Evolutionary conservation across 345 rosid species (phyloP).

Genomic region (Garcia nutans): DNA sequence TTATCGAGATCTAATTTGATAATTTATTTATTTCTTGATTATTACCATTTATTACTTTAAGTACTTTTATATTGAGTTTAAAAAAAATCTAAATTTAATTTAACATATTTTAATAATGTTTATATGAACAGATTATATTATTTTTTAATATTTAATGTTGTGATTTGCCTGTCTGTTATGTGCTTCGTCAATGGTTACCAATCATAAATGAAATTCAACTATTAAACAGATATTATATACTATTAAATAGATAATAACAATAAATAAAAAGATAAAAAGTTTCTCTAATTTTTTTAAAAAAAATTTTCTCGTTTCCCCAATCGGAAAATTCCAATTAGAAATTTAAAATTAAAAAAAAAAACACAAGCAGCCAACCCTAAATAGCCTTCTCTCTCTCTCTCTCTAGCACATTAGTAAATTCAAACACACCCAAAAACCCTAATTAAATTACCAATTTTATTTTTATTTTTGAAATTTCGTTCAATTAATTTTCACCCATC

Average conservation of each 20-base stretch:
- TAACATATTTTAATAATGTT: no score
- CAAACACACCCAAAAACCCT: constrained; percentile 3
- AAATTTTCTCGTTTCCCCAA: neutral
- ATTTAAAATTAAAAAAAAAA: no score
- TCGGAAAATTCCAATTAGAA: neutral
- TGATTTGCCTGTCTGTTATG: no score
- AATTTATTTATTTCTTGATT: no score
- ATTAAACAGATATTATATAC: neutral
- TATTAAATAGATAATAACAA: neutral
- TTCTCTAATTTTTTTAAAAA: neutral
- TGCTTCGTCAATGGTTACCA: neutral
- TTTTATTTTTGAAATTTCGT: neutral
- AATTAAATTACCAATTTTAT: neutral
- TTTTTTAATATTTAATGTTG: no score
- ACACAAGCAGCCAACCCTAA: constrained; percentile 19
- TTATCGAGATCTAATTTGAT: no score
- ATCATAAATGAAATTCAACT: neutral
- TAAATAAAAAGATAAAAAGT: neutral
- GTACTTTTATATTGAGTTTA: no score
- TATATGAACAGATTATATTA: no score
- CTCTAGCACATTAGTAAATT: neutral
- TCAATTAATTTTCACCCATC: neutral
- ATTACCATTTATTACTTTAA: no score
- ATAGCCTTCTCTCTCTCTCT: neutral
- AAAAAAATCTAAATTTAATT: no score